Base-by-base conservation (phyloP, 192 early-diverging fungal genomes). In the Coemansia sp. region DNA sequence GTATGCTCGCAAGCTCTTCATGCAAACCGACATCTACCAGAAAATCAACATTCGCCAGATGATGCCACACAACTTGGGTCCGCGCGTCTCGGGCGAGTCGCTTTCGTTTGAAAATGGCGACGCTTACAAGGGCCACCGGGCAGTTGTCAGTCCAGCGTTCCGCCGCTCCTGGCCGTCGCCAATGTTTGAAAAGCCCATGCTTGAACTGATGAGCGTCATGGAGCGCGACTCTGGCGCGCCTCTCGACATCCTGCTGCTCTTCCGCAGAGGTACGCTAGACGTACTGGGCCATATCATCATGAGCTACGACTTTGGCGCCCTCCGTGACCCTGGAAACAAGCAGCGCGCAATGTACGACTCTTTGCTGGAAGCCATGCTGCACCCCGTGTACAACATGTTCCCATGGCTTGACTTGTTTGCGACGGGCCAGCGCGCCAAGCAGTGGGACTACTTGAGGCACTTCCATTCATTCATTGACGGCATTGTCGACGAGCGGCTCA, bases 231-330 rank as follows among this genome's bases (percentile, higher is more conserved):
- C 70, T 1, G 64, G 37, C 28, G 48, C 61, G 56, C 69, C 75
- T 34, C 59, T 84, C 14, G 83, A 84, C 35, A 65, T 69, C 2
- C 48, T 73, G 61, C 61, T 68, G 16, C 68, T 69, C 65, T 69
- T 83, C 61, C 70, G 79, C 48, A 69, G 85, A 25, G 69, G 83
- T 42, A 83, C 87, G 11, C 72, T 88, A 16, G 87, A 88, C 58
- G 85, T 85, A 28, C 73, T 88, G 55, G 86, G 86, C 16, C 74
- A 74, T 13, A 83, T 83, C 13, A 73, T 75, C 55, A 86, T 86
- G 78, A 83, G 77, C 42, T 84, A 77, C 33, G 76, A 87, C 61
- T 87, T 88, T 65, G 62, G 77, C 45, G 77, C 86, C 0, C 72
- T 82, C 5, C 62, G 74, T 35, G 65, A 82, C 36, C 71, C 79